Evolutionary conservation across 2,329 filamentous ascomycete species (phyloP).

Genomic region (Ceratocystis variospora): DNA sequence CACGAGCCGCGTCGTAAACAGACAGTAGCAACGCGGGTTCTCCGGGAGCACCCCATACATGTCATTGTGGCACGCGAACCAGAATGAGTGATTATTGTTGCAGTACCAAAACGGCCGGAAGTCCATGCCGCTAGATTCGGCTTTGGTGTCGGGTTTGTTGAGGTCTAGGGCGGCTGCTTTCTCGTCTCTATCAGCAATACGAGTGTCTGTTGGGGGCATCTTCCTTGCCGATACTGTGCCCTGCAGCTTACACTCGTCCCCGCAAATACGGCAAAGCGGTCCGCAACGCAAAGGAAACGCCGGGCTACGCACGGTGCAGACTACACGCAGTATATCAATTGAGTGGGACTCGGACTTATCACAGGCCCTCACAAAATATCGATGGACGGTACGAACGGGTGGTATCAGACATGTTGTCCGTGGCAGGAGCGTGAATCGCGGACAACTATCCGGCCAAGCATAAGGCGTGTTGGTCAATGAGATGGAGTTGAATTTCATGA

Average conservation of each 20-base stretch:
- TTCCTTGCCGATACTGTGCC: not conserved
- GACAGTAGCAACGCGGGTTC: constrained; percentile 18
- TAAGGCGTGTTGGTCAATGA: constrained; percentile 1
- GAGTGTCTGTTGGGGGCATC: not conserved
- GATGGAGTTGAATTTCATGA: not conserved
- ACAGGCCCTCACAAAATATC: constrained; percentile 9
- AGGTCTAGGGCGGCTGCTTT: not conserved
- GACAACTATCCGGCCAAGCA: not conserved
- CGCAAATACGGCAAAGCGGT: constrained; percentile 16
- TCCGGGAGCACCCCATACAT: constrained; percentile 16
- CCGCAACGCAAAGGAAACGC: constrained; percentile 14
- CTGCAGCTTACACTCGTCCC: constrained; percentile 4
- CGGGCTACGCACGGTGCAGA: constrained; percentile 14
- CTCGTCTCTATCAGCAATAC: not conserved
- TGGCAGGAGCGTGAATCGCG: constrained; percentile 5
- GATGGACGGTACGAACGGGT: constrained; percentile 8
- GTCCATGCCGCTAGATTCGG: too few relatives aligned
- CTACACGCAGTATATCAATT: not conserved
- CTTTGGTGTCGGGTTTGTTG: too few relatives aligned
- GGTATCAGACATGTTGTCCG: constrained; percentile 7
- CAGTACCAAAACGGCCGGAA: constrained; percentile 9
- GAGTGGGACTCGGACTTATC: not conserved
- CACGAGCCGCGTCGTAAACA: constrained; percentile 13
- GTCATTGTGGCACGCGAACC: constrained; percentile 14
- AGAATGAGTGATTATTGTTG: constrained; percentile 3